Evolutionary conservation across 2,329 filamentous ascomycete genomes (phyloP).

Genomic region (Pseudogymnoascus sp.): DNA sequence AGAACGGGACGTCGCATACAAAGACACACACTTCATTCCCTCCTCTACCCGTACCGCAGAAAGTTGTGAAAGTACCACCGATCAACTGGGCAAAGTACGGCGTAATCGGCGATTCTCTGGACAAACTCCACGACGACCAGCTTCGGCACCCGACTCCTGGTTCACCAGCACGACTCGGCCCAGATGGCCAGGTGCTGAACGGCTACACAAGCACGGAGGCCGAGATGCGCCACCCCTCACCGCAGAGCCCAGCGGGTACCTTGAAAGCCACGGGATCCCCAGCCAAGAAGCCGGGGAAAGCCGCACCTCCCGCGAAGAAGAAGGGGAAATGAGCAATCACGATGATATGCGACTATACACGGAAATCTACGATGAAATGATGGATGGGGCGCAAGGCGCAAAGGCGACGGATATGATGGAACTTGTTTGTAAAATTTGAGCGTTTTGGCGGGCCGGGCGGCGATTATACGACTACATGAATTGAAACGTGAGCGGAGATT

Average conservation of each 20-base stretch:
- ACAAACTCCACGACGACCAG: conserved; percentile 80
- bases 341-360: neutral
- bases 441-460: neutral
- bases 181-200: neutral
- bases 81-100: conserved; percentile 96
- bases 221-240: neutral
- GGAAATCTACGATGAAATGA: neutral
- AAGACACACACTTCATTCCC: neutral
- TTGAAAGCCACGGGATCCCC: neutral
- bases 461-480: conserved; percentile 7
- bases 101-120: conserved; percentile 75
- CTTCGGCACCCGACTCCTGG: conserved; percentile 54
- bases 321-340: neutral
- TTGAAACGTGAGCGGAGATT: neutral
- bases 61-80: conserved; percentile 75
- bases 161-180: conserved; percentile 36
- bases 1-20: neutral
- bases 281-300: neutral
- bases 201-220: neutral
- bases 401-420: neutral
- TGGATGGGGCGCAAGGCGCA: neutral
- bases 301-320: neutral
- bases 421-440: conserved; percentile 1
- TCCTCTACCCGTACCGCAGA: conserved; percentile 65
- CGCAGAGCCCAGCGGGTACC: neutral